Evolutionary conservation across 306 rosid species (phyloP), one percentile per base, ranked within the genome.

Genomic region (Delonix regia): DNA sequence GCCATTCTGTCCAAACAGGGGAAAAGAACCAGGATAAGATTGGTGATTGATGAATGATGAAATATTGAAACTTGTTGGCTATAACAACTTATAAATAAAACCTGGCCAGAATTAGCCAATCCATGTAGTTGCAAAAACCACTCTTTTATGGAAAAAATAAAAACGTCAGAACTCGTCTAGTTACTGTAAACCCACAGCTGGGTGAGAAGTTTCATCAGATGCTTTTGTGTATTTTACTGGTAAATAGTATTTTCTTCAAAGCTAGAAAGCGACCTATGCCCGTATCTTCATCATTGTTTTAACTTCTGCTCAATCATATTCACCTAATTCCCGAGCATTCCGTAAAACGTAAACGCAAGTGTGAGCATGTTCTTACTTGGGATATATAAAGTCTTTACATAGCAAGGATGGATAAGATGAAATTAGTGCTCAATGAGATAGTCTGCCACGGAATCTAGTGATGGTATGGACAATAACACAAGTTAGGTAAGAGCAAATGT

Each of bases 341-440:
- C 33, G 19, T 41, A 2, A 56, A 22, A 19, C 7, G 57, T 22
- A 53, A 55, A 53, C 53, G 39, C 38, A 47, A 68, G 19, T 41
- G 71, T 59, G 65, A 81, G 75, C 49, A 74, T 67, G 51, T 74
- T 81, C 80, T 75, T 33, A 45, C 80, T 45, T 74, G 27, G 80
- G 39, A 74, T 55, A 47, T 38, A 38, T n/a, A 72, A 49, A 12
- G 38, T 49, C 36, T 47, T 59, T 38, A 61, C 18, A 3, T 12
- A 5, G 16, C 6, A 41, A 56, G 16, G 9, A 70, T 22, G 34
- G 42, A 0, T 2, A 38, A 38, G 41, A 38, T 38, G 9, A 7
- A 24, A 13, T 55, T 51, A 30, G 36, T 76, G 55, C 39, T 34
- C 18, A 76, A 64, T 15, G 42, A 61, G 64, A 59, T 47, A 33